Conservation (phyloP, 805 yeast species). For the Pichia deserticola region DNA sequence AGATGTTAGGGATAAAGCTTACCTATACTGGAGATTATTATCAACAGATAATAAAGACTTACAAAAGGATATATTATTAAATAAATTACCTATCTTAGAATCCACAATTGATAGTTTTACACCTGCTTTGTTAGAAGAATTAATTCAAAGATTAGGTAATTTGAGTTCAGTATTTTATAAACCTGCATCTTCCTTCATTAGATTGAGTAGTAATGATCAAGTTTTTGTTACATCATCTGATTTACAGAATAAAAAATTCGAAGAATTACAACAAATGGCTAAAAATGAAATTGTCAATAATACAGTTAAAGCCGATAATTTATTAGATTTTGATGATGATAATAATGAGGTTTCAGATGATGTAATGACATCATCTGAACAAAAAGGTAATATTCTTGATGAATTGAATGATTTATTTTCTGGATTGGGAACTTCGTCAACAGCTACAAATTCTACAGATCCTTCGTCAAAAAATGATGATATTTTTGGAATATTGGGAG, state of each 20-base stretch:
- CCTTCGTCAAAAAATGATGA: slow-evolving; percentile 14
- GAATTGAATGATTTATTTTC: slow-evolving; percentile 71
- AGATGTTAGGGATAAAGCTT: slow-evolving; percentile 76
- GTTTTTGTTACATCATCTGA: slow-evolving; percentile 17
- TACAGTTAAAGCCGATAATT: slow-evolving; percentile 63
- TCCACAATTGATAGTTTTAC: slow-evolving; percentile 68
- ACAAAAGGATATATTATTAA: slow-evolving; percentile 48
- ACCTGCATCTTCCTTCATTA: slow-evolving; percentile 60
- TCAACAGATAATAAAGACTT: slow-evolving; percentile 37
- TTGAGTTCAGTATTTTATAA: slow-evolving; percentile 85
- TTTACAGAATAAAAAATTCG: slow-evolving; percentile 48
- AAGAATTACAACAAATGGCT: slow-evolving; percentile 73
- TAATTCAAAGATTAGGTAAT: slow-evolving; percentile 71
- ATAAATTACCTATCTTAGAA: slow-evolving; percentile 62
- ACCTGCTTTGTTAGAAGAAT: slow-evolving; percentile 56
- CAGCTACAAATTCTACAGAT: slow-evolving; percentile 6
- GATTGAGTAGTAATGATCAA: slow-evolving; percentile 11
- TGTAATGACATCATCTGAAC: slow-evolving; percentile 15
- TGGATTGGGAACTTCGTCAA: slow-evolving; percentile 19
- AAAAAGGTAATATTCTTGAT: slow-evolving; percentile 42
- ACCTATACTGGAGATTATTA: slow-evolving; percentile 70
- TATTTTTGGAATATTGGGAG: slow-evolving; percentile 11
- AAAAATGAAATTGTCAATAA: slow-evolving; percentile 58
- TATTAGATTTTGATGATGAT: slow-evolving; percentile 79
- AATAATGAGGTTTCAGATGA: slow-evolving; percentile 20